phyloP scores from a whole-genome alignment of 805 yeast genomes.

The Wickerhamomyces rabaulensis region DNA sequence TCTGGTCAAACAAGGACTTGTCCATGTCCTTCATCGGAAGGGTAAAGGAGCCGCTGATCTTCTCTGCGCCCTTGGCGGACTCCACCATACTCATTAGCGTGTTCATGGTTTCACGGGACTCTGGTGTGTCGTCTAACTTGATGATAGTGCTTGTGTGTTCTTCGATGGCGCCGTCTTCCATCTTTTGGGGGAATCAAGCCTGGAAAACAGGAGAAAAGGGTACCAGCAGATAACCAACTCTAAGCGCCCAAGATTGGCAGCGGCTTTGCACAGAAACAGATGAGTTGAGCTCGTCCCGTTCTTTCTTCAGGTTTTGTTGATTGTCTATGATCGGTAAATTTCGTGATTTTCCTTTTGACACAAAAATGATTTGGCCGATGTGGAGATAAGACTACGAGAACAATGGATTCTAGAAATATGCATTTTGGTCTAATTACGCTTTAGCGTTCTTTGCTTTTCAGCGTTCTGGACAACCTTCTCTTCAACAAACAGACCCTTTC shows the following conservation, averaged over 20 bases:
- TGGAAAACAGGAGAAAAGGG: not conserved
- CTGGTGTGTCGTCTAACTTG: not conserved
- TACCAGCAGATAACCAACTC: not conserved
- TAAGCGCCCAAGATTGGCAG: not conserved
- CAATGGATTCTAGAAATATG: not conserved
- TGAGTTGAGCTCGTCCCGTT: not conserved
- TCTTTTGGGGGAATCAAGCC: not conserved
- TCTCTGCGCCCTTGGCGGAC: not conserved
- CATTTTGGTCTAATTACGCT: conserved; percentile 43
- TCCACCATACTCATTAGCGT: not conserved
- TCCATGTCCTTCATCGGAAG: not conserved
- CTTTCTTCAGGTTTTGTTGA: not conserved
- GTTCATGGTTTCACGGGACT: not conserved
- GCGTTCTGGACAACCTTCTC: conserved; percentile 89
- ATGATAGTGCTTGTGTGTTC: not conserved
- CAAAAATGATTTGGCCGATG: not conserved
- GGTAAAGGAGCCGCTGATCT: not conserved
- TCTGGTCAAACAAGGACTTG: not conserved
- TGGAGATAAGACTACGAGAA: not conserved
- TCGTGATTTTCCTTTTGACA: not conserved
- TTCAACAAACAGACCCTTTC: conserved; percentile 87
- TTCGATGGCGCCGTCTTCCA: not conserved
- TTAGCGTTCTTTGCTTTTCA: conserved; percentile 88
- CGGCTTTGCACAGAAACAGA: not conserved
- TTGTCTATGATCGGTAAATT: not conserved